Evolutionary conservation across 805 yeast species (phyloP), one percentile per base, ranked within the genome.

Genomic region (Tetrapisispora nanseiensis): DNA sequence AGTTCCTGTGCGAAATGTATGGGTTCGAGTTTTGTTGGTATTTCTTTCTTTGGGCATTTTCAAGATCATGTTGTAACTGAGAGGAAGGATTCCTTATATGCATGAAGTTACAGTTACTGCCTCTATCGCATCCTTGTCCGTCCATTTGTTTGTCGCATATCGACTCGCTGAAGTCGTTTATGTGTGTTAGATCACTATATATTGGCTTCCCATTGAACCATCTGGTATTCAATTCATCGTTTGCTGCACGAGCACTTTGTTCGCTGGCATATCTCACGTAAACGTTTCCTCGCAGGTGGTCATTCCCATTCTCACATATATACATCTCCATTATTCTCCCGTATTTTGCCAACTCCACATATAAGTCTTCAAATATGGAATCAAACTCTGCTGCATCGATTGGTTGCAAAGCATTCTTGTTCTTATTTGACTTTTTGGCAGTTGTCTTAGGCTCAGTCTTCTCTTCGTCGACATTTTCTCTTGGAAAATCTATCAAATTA

Each of bases 121-220:
- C 90, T 56, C 97, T 72, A n/a, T 71, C 74, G 57, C 97, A 89
- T 12, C 65, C 66, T 20, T 69, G 62, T 2, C 68, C 62, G 30
- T 80, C 85, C 54, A 32, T 23, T 20, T 81, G 80, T 33, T 82
- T 82, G 32, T 85, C 69, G 56, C 97, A 89, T 42, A 76, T 70
- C 11, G 94, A 82, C 42, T 81, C 92, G 35, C 71, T 67, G 50
- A 84, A 76, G 54, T 73, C 78, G 3, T 71, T 62, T 16, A 85
- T 89, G 12, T 95, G 92, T 20, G 86, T 75, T 22, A 85, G 66
- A 52, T 85, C 92, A 54, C 86, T 77, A 57, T 78, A 82, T 0
- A 89, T 76, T 0, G 97, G 97, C 42, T 79, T 64, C 8, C 75
- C 77, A 43, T 77, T 76, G 57, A 76, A 89, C 97, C 97, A 89